Evolutionary conservation across 148 eudicot species (phyloP), one percentile per base, ranked within the genome.

Genomic region (Silene conica): DNA sequence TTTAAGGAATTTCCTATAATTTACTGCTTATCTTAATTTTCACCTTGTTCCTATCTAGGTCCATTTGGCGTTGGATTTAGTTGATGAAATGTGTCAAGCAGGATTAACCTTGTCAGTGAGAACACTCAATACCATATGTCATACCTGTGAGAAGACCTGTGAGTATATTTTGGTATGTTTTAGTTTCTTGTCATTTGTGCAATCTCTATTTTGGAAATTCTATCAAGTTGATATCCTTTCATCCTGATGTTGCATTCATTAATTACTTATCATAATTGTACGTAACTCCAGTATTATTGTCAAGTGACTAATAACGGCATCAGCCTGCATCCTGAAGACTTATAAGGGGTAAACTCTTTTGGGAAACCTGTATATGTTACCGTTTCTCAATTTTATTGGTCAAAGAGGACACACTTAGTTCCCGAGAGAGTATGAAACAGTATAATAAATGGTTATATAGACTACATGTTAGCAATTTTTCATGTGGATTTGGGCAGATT

Each of bases 131-230:
- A 81, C 67, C 66, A 77, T 96, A 72, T 84, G 91, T 73, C 83
- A 79, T 67, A 85, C 94, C 55, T 96, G 97, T 71, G 86, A 87
- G 28, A 82, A 83, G 67, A 84, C 81, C 79, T 86, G 86, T 78
- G 96, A 96, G 68, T 92, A 73, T 75, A 84, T 84, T 80, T 73
- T 90, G 97, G 98, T 92, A 88, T 46, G 85, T 70, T 71, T 58
- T 34, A 21, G 14, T 65, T 13, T 76, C 48, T 19, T 45, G 34
- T 61, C 73, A 14, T 19, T 28, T 26, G 23, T 48, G 62, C 45
- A 25, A 10, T 25, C 55, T 31, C 8, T 26, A 62, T 18, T 62
- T 69, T 11, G 16, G 22, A 19, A 16, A 28, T 63, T 50, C 26
- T 52, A 58, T 70, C 66, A 50, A 25, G 72, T 58, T 58, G 69